Conservation (phyloP, 179 eudicot species). For the Camellia oleifera region DNA sequence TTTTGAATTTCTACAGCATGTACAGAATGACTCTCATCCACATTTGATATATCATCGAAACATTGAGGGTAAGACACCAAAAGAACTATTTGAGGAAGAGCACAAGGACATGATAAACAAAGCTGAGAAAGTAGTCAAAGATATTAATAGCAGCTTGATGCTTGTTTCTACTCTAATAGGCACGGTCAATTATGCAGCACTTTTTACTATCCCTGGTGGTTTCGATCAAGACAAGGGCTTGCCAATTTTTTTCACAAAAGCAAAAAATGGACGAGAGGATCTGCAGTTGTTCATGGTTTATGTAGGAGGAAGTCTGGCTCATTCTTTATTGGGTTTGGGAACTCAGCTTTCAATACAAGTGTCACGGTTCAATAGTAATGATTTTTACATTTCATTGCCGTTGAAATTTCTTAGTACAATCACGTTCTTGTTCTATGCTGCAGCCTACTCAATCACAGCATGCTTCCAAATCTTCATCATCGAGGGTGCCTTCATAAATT, state of each 20-base stretch:
- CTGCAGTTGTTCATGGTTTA: not conserved
- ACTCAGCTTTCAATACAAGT: conserved; percentile 7
- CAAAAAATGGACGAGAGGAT: not conserved
- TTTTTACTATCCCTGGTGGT: conserved; percentile 15
- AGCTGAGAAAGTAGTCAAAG: conserved; percentile 7
- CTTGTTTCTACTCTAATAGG: conserved; percentile 12
- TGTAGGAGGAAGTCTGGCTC: not conserved
- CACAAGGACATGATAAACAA: not conserved
- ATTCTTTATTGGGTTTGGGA: conserved; percentile 5
- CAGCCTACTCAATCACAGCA: not conserved
- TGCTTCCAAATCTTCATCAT: conserved; percentile 6
- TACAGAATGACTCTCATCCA: not conserved
- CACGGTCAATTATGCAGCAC: conserved; percentile 5
- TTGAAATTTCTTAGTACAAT: not conserved
- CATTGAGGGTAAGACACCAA: not conserved
- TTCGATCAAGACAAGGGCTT: not conserved
- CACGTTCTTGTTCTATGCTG: not conserved
- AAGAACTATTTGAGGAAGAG: not conserved
- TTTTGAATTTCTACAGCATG: not conserved
- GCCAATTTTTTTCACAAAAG: not conserved
- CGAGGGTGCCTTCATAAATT: not conserved
- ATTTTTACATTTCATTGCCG: not conserved
- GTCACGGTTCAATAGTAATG: conserved; percentile 1
- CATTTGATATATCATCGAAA: not conserved
- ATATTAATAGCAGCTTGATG: conserved; percentile 9